Evolutionary conservation across 176 grass and related monocot genomes (phyloP).

Genomic region (Carex pumila): DNA sequence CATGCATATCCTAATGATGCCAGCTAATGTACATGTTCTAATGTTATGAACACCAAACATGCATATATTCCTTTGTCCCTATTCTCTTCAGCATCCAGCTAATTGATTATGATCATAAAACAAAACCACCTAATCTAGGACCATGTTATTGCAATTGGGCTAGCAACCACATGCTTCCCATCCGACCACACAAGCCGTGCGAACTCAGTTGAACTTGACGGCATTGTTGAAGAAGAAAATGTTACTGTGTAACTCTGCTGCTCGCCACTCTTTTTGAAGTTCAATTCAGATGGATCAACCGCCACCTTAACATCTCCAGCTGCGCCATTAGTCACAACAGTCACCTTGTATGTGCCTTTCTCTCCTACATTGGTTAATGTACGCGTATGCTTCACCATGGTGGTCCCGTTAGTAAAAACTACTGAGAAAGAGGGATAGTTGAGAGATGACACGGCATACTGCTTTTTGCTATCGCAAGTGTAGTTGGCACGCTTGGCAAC

Average conservation of each 20-base stretch:
- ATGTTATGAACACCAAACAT: slow-evolving; percentile 10
- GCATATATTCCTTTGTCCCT: not conserved
- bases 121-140: slow-evolving; percentile 20
- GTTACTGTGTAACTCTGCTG: slow-evolving; percentile 76
- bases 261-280: slow-evolving; percentile 54
- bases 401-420: slow-evolving; percentile 21
- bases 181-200: slow-evolving; percentile 73
- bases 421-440: slow-evolving; percentile 96
- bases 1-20: slow-evolving; percentile 15
- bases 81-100: not conserved
- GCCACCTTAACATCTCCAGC: slow-evolving; percentile 37
- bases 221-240: slow-evolving; percentile 39
- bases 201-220: slow-evolving; percentile 51
- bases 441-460: slow-evolving; percentile 46
- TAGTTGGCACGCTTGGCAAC: slow-evolving; percentile 50
- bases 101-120: slow-evolving; percentile 22
- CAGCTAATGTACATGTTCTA: slow-evolving; percentile 20
- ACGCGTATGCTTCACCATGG: slow-evolving; percentile 58
- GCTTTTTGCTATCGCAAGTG: slow-evolving; percentile 36
- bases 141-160: slow-evolving; percentile 72
- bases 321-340: slow-evolving; percentile 20
- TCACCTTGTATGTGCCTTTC: slow-evolving; percentile 62
- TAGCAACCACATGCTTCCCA: slow-evolving; percentile 69
- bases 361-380: slow-evolving; percentile 73
- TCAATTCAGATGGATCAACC: slow-evolving; percentile 59